Evolutionary conservation across 2,329 filamentous ascomycete species (phyloP).

Genomic region (Aspergillus sp.): DNA sequence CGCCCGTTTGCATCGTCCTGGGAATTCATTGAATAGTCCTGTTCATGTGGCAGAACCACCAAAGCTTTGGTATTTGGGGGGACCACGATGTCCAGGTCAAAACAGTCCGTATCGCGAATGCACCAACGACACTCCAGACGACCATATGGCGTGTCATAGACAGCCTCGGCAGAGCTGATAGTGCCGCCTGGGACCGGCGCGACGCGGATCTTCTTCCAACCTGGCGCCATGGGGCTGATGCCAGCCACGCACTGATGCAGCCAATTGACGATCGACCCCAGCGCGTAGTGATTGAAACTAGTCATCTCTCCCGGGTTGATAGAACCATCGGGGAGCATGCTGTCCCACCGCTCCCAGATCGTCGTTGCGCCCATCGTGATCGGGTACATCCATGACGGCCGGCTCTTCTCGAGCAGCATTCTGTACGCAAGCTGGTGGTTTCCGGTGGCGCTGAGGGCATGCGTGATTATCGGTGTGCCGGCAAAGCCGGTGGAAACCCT

Average conservation of each 20-base stretch:
- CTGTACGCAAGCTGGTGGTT: constrained; percentile 31
- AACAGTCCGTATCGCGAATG: constrained; percentile 1
- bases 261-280: constrained; percentile 39
- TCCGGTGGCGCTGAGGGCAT: constrained; percentile 24
- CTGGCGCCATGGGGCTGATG: constrained; percentile 25
- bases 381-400: constrained; percentile 40
- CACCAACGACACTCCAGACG: constrained; percentile 21
- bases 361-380: constrained; percentile 43
- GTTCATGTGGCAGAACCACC: constrained; percentile 15
- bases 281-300: constrained; percentile 44
- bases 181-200: constrained; percentile 30
- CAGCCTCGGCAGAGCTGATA: constrained; percentile 26
- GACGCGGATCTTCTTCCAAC: constrained; percentile 30
- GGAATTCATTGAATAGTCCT: no score
- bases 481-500: constrained; percentile 37
- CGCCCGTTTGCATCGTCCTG: no score
- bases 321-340: constrained; percentile 34
- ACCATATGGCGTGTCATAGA: constrained; percentile 32
- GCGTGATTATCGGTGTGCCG: constrained; percentile 28
- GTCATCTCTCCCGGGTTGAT: constrained; percentile 45
- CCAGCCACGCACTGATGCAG: constrained; percentile 30
- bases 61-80: constrained; percentile 20
- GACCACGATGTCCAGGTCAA: constrained; percentile 15
- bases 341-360: constrained; percentile 46
- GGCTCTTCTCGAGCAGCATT: constrained; percentile 37